phyloP scores from a whole-genome alignment of 1,139 yeast species.

The Diutina mesorugosa region DNA sequence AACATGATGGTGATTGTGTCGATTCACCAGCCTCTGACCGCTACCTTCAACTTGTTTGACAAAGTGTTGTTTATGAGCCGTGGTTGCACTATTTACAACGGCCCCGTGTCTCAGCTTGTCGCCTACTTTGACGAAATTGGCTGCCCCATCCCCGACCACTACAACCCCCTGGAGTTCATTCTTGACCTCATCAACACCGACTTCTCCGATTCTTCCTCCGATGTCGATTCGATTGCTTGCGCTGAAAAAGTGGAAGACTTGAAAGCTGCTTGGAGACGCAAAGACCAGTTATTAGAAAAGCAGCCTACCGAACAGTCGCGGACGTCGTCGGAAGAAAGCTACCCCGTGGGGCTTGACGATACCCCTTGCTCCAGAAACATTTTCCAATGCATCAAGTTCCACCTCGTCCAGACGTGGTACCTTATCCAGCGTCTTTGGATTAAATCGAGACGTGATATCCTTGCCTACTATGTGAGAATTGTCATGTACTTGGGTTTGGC shows the following conservation, averaged over 20 bases:
- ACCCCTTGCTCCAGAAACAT: neutral
- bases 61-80: constrained; percentile 5
- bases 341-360: neutral
- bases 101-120: constrained; percentile 5
- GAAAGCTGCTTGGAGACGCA: neutral
- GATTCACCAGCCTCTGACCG: constrained; percentile 2
- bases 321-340: neutral
- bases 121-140: constrained; percentile 4
- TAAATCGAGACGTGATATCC: constrained; percentile 20
- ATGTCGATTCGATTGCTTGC: neutral
- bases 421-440: constrained; percentile 12
- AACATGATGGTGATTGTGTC: constrained; percentile 1
- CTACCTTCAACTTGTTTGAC: constrained; percentile 1
- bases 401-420: constrained; percentile 5
- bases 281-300: neutral
- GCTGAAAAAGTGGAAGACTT: constrained; percentile 4
- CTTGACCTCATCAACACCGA: constrained; percentile 6
- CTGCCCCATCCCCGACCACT: constrained; percentile 5
- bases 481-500: constrained; percentile 27
- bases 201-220: constrained; percentile 6
- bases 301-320: neutral
- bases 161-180: constrained; percentile 5
- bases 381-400: neutral
- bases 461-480: constrained; percentile 23
- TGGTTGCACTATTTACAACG: constrained; percentile 4